Base-by-base conservation (phyloP, 192 early-diverging fungal genomes). In the Obelidium mucronatum region DNA sequence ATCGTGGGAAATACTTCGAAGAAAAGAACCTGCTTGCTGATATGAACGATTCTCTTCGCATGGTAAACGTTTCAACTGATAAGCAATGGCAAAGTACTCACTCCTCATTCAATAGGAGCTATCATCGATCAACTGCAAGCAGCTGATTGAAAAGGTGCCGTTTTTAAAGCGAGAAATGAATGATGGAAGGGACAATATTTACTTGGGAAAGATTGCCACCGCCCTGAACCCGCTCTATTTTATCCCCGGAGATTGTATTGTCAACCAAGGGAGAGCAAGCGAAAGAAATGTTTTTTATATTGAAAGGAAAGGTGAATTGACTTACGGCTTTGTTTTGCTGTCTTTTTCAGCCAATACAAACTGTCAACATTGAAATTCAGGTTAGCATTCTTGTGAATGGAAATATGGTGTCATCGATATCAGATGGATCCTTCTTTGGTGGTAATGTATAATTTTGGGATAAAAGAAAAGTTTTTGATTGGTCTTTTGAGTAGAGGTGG, bases 221-320 rank as follows among this genome's bases (percentile, higher is more conserved):
- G 30, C 79, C 13, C 78, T 79, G 15, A 66, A 17, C 22, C 61
- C 54, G 24, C 19, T 70, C 13, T 76, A 52, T 26, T 79, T 51
- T 81, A 54, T 79, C 26, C 19, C 26, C 13, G 78, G 79, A 26
- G 78, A 79, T 53, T n/a, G 17, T 26, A 59, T 79, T 19, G 54
- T 74, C n/a, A 53, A 37, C 40, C 76, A 78, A 40, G 76, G 76
- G n/a, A 48, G 76, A 78, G 76, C 77, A 62, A 22, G 78, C 80
- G 8, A 81, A 33, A 31, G 79, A 64, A 24, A 79, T 79, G 78
- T 79, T 77, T 69, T 79, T 79, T 81, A 79, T 79, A 34, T 22
- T 80, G n/a, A 63, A 24, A 1, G 78, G 78, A 53, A 52, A 40
- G 19, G 64, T 79, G 11, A 33, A 71, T n/a, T n/a, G n/a, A n/a